Percentiles rank a stretch among this genome's conserved stretches.
Evolutionary conservation across 2,329 filamentous ascomycete genomes (phyloP).

Genomic region (Penicillium freii): DNA sequence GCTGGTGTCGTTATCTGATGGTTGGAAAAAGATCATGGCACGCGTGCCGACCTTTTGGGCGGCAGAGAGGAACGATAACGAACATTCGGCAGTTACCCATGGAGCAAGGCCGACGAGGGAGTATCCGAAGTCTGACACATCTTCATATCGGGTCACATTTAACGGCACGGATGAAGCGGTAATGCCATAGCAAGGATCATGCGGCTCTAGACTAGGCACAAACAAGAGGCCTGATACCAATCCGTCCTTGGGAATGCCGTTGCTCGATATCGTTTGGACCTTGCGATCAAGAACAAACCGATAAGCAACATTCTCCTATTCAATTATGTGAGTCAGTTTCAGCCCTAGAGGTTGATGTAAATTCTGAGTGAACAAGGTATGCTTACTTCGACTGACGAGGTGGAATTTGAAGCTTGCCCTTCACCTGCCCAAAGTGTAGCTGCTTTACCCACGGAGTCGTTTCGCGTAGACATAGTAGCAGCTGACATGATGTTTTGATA

Average conservation of each 20-base stretch:
- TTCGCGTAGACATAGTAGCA: constrained; percentile 20
- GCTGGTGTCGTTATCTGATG: constrained; percentile 45
- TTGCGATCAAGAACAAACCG: constrained; percentile 49
- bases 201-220: constrained; percentile 65
- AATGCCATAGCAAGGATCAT: constrained; percentile 62
- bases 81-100: constrained; percentile 76
- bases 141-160: constrained; percentile 70
- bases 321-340: not conserved
- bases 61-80: constrained; percentile 65
- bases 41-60: constrained; percentile 62
- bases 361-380: constrained; percentile 3
- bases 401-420: constrained; percentile 32
- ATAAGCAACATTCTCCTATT: constrained; percentile 35
- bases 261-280: constrained; percentile 73
- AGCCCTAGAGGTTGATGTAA: not conserved
- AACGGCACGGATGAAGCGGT: constrained; percentile 66
- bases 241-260: constrained; percentile 60
- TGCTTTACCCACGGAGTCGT: constrained; percentile 30
- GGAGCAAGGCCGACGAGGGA: constrained; percentile 79
- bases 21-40: constrained; percentile 57
- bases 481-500: not conserved
- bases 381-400: constrained; percentile 39
- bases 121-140: constrained; percentile 66
- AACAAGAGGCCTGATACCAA: constrained; percentile 78
- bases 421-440: constrained; percentile 39